Base-by-base conservation (phyloP, 768 basidiomycete genomes). In the Trametes meyenii region DNA sequence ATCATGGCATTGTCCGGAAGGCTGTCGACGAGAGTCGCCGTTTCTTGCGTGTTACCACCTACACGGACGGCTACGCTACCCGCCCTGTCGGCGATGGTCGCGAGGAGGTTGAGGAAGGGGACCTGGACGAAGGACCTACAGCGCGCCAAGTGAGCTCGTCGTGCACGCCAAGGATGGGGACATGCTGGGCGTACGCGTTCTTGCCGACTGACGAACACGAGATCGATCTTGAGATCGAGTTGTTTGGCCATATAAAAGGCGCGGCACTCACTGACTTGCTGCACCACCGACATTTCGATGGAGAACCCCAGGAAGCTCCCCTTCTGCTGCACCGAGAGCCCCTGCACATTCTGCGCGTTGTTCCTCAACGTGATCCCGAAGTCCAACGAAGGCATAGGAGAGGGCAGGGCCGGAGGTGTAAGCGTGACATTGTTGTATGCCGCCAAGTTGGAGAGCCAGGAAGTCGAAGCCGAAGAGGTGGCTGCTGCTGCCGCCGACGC, bases 291-390 rank as follows among this genome's bases (percentile, higher is more conserved):
- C 78, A 90, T 80, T 73, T 92, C 90, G 43, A 92, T 81, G 5
- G 86, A 89, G 70, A 92, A 90, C 2, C 88, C 89, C 53, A 86
- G 79, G 69, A 90, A 91, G n/a, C 83, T 78, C 19, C 83, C 86
- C 29, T 70, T 68, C 59, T 79, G 76, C 5, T 69, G 67, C 42
- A 80, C 79, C 3, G 79, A 78, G 39, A 85, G 66, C 3, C 71
- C 75, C 2, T 38, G 39, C 39, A 57, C 64, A 21, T 60, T 46
- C 24, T 51, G 67, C 48, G 59, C 70, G 59, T 56, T 70, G 63
- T 60, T 70, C 61, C 16, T 67, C 26, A 42, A 67, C 60, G 38
- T 74, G 72, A 42, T 60, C 36, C 71, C 65, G 51, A 73, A 69
- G 50, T 69, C 26, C 11, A 66, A 65, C 16, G 64, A 36, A 10